These are phyloP conservation scores for Calonectria pseudoturangicola DNA, from an alignment of 2,329 filamentous ascomycete species.

Conservation along the genomic window DNA sequence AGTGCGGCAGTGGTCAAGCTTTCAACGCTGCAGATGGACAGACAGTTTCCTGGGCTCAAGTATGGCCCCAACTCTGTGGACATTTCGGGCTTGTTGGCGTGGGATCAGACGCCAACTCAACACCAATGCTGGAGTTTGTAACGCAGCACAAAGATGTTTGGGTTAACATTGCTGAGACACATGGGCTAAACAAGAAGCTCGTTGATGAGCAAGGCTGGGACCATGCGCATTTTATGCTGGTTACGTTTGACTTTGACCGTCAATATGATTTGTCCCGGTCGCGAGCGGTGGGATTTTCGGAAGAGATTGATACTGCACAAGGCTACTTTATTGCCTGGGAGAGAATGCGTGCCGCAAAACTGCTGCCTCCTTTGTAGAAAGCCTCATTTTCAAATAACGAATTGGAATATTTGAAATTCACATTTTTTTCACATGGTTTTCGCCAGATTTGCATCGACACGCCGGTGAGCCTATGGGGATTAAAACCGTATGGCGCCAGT, in stretches of 20 bases:
- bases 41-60: background rate
- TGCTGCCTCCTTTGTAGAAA: background rate
- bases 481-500: background rate
- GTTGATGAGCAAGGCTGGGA: conserved; percentile 6
- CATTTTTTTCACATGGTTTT: no score
- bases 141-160: background rate
- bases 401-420: no score
- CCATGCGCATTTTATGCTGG: background rate
- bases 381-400: no score
- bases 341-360: conserved; percentile 8
- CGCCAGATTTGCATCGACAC: no score
- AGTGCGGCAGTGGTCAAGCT: background rate
- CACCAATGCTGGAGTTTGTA: background rate
- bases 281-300: background rate
- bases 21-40: background rate
- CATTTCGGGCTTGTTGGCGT: background rate
- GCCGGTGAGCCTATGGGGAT: background rate
- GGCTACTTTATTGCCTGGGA: conserved; percentile 12
- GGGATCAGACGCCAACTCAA: background rate
- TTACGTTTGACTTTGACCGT: conserved; percentile 10
- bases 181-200: background rate
- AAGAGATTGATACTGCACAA: background rate
- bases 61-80: background rate
- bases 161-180: background rate
- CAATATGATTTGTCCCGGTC: background rate